A percentile compares a stretch with the other conserved stretches of the same genome.
These are phyloP conservation scores for Ceratocystis ficicola DNA, from an alignment of 2,329 filamentous ascomycete genomes.

Conservation along the genomic window DNA sequence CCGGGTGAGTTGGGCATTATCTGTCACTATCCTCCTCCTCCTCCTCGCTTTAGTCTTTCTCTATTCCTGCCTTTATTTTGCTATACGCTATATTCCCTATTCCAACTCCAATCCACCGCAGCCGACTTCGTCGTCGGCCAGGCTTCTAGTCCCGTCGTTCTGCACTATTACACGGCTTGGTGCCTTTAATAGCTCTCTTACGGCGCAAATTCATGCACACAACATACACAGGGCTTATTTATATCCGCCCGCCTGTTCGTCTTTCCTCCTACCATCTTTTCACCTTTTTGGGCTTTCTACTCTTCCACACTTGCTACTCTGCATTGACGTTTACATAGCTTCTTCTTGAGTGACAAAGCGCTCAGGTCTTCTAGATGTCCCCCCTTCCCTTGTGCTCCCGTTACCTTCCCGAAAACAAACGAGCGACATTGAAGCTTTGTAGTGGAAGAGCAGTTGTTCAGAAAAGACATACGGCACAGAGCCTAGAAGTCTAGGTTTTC, in stretches of 20 bases:
- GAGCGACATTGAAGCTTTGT: neutral
- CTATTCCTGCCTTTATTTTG: neutral
- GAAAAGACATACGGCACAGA: neutral
- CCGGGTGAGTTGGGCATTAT: slow-evolving; percentile 6
- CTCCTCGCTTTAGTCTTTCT: neutral
- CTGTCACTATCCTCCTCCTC: neutral
- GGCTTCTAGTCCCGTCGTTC: no score
- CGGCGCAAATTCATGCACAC: neutral
- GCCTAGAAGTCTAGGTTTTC: neutral
- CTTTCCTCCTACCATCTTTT: neutral
- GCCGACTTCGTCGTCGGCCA: no score
- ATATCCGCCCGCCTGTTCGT: neutral
- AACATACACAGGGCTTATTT: neutral
- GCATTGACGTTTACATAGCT: neutral
- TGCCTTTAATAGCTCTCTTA: no score
- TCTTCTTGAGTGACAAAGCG: slow-evolving; percentile 1
- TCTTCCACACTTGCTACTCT: neutral
- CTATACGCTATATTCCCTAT: no score
- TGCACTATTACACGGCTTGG: no score
- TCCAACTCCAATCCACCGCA: no score
- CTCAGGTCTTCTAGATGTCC: slow-evolving; percentile 6
- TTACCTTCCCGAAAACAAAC: neutral
- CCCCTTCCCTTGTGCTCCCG: neutral
- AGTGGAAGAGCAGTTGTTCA: neutral
- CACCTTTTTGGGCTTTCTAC: neutral